Conservation (phyloP, 768 basidiomycete genomes). For the Cantharellus anzutake region DNA sequence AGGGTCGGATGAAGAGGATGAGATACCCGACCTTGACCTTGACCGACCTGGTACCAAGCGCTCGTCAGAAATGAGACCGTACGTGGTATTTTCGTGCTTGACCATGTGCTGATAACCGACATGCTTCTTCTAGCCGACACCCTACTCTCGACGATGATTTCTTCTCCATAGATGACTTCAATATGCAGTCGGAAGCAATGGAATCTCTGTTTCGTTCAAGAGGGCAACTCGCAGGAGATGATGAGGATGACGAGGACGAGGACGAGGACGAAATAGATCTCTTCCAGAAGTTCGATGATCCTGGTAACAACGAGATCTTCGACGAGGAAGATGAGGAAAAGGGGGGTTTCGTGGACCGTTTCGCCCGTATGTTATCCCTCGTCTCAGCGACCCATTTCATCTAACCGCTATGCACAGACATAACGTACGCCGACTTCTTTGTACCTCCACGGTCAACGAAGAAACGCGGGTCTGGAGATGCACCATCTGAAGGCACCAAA, state of each 20-base stretch:
- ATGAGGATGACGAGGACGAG: slow-evolving; percentile 26
- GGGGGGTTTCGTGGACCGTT: neutral
- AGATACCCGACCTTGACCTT: slow-evolving; percentile 17
- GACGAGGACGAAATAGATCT: slow-evolving; percentile 39
- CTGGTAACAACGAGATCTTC: slow-evolving; percentile 13
- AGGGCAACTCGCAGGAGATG: slow-evolving; percentile 36
- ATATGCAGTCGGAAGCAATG: slow-evolving; percentile 60
- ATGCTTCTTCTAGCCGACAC: slow-evolving; percentile 12
- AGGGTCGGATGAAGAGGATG: slow-evolving; percentile 16
- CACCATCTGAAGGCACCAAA: neutral
- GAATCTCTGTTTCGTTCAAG: slow-evolving; percentile 44
- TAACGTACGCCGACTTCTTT: slow-evolving; percentile 67
- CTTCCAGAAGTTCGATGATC: slow-evolving; percentile 39
- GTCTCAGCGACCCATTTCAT: neutral
- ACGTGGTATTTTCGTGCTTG: too few relatives aligned
- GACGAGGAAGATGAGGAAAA: slow-evolving; percentile 29
- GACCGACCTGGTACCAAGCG: slow-evolving; percentile 1
- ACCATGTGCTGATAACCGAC: too few relatives aligned
- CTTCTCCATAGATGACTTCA: slow-evolving; percentile 77
- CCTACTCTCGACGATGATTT: slow-evolving; percentile 70
- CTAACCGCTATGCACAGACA: slow-evolving; percentile 22
- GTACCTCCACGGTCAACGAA: slow-evolving; percentile 21
- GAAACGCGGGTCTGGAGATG: neutral
- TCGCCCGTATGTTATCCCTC: slow-evolving; percentile 1
- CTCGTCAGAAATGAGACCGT: too few relatives aligned